Conservation (phyloP, 768 basidiomycete species). For the Kwoniella shandongensis region DNA sequence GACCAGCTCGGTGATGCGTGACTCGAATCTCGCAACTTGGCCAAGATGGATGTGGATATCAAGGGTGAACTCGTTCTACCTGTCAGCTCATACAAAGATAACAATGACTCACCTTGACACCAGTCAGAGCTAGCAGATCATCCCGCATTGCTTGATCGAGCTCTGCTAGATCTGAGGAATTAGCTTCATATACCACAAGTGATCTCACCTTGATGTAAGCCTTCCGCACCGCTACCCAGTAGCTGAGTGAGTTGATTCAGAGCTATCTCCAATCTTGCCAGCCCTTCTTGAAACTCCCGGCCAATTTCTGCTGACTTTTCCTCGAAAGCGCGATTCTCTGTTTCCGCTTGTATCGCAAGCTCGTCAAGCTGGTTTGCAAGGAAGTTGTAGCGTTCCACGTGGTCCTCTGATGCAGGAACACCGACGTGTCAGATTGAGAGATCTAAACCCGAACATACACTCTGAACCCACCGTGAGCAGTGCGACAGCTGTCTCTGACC, state of each 20-base stretch:
- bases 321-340: constrained; percentile 24
- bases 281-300: constrained; percentile 32
- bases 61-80: constrained; percentile 55
- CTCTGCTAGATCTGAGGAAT: constrained; percentile 30
- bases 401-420: constrained; percentile 29
- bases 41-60: constrained; percentile 63
- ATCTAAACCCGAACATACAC: background rate
- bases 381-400: constrained; percentile 30
- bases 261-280: constrained; percentile 32
- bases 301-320: constrained; percentile 23
- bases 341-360: constrained; percentile 31
- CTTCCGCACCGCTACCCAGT: constrained; percentile 17
- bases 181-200: constrained; percentile 7
- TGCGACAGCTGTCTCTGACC: constrained; percentile 43
- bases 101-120: constrained; percentile 39
- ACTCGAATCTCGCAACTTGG: constrained; percentile 76
- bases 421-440: background rate
- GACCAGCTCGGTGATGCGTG: constrained; percentile 74
- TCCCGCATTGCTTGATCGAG: constrained; percentile 47
- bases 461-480: constrained; percentile 35
- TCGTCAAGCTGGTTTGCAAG: constrained; percentile 30
- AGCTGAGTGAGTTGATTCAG: constrained; percentile 30
- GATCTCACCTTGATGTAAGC: constrained; percentile 21
- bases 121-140: constrained; percentile 37
- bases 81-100: background rate